phyloP scores from a whole-genome alignment of 192 early-diverging fungal genomes.

The Spizellomyces punctatus region DNA sequence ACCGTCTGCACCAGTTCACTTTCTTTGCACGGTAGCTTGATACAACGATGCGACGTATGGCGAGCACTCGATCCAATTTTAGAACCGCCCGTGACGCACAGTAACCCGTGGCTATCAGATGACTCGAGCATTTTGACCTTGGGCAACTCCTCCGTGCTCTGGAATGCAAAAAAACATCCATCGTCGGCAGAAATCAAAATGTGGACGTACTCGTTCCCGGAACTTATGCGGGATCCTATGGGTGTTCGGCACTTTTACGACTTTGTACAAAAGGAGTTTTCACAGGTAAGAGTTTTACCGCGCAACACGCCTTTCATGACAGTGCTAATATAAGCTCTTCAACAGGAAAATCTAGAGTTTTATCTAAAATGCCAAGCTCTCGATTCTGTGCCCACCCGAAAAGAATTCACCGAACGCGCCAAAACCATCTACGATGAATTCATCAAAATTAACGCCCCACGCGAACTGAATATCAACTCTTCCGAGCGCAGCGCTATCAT shows the following conservation, averaged over 20 bases:
- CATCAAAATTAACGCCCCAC: constrained; percentile 37
- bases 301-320: background rate
- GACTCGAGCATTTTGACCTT: constrained; percentile 28
- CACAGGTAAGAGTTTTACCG: constrained; percentile 11
- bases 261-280: constrained; percentile 38
- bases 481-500: constrained; percentile 27
- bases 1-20: too few species aligned
- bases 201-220: constrained; percentile 37
- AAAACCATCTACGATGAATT: constrained; percentile 42
- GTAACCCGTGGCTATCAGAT: constrained; percentile 42
- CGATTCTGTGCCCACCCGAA: constrained; percentile 27
- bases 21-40: constrained; percentile 16
- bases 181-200: constrained; percentile 34
- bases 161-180: constrained; percentile 17
- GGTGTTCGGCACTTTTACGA: constrained; percentile 38
- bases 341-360: constrained; percentile 43
- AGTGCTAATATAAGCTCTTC: background rate
- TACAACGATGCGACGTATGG: constrained; percentile 34
- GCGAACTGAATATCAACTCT: constrained; percentile 46
- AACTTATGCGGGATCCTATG: constrained; percentile 41
- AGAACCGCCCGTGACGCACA: background rate
- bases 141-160: background rate
- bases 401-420: constrained; percentile 31
- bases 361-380: constrained; percentile 33
- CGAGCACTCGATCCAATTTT: constrained; percentile 41